Conservation (phyloP, 176 grass and related monocot genomes). For the Ananas comosus region DNA sequence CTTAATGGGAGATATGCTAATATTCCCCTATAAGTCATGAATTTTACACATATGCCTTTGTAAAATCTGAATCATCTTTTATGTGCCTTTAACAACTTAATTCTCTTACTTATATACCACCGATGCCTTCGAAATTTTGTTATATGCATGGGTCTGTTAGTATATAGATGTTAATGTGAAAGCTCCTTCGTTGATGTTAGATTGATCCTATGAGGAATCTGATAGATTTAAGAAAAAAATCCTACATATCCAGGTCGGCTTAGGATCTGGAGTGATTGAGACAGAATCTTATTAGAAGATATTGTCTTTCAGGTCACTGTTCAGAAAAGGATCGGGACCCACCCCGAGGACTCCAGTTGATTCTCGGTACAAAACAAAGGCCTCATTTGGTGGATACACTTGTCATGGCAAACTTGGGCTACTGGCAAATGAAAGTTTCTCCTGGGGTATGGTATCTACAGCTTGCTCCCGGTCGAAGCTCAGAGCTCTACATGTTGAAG, state of each 20-base stretch:
- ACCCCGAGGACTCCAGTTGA: conserved; percentile 91
- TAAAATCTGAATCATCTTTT: too few species aligned
- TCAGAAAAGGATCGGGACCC: conserved; percentile 86
- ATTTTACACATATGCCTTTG: too few species aligned
- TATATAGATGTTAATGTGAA: too few species aligned
- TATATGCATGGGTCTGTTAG: too few species aligned
- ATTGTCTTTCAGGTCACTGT: conserved; percentile 72
- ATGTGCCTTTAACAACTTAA: too few species aligned
- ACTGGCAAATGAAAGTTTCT: conserved; percentile 99
- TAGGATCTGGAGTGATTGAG: too few species aligned
- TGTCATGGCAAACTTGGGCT: conserved; percentile 99
- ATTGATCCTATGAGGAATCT: too few species aligned
- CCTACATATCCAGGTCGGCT: too few species aligned
- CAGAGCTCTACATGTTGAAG: conserved; percentile 59
- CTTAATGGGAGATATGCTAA: background rate
- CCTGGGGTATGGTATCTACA: conserved; percentile 91
- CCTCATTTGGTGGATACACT: conserved; percentile 93
- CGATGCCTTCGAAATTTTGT: too few species aligned
- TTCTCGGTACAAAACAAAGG: conserved; percentile 84
- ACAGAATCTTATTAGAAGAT: background rate
- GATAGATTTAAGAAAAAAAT: too few species aligned
- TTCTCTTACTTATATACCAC: too few species aligned
- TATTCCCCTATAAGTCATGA: background rate
- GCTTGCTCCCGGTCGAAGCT: conserved; percentile 88
- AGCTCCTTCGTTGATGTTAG: too few species aligned